Conservation (phyloP, 805 yeast species). For the Wickerhamomyces bisporus region DNA sequence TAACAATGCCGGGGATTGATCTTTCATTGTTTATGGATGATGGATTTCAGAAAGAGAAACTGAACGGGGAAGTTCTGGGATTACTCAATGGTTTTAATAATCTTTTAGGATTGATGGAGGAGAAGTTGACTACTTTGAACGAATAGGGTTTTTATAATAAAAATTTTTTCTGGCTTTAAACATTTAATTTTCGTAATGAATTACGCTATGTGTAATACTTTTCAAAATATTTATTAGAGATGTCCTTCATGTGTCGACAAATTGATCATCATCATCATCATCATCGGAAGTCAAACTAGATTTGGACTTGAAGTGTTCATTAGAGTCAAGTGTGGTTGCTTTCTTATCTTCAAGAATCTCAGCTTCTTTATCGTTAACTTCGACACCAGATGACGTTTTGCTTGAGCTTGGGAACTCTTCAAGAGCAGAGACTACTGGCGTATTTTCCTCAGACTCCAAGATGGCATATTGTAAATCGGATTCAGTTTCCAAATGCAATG, state of each 20-base stretch:
- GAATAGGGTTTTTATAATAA: too few species aligned
- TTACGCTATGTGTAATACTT: too few species aligned
- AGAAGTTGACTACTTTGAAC: slow-evolving; percentile 20
- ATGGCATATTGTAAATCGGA: slow-evolving; percentile 10
- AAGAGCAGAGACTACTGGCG: slow-evolving; percentile 5
- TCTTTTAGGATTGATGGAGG: slow-evolving; percentile 27
- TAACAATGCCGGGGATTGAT: slow-evolving; percentile 13
- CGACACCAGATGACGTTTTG: too few species aligned
- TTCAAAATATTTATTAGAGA: too few species aligned
- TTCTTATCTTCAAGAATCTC: too few species aligned
- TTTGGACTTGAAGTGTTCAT: background rate
- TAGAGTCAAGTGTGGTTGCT: background rate
- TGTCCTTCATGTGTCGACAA: slow-evolving; percentile 18
- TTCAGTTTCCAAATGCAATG: slow-evolving; percentile 10
- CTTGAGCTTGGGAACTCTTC: background rate
- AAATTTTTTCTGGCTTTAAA: background rate
- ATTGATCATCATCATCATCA: slow-evolving; percentile 6
- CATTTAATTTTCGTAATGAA: background rate
- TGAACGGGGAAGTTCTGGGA: slow-evolving; percentile 22
- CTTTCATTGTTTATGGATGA: slow-evolving; percentile 19
- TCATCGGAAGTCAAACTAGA: background rate
- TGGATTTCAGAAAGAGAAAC: slow-evolving; percentile 17
- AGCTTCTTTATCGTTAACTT: too few species aligned
- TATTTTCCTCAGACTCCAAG: slow-evolving; percentile 10
- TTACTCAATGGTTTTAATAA: slow-evolving; percentile 17